Evolutionary conservation across 371 early-diverging fungal species (phyloP).

Genomic region (Coemansia sp.): DNA sequence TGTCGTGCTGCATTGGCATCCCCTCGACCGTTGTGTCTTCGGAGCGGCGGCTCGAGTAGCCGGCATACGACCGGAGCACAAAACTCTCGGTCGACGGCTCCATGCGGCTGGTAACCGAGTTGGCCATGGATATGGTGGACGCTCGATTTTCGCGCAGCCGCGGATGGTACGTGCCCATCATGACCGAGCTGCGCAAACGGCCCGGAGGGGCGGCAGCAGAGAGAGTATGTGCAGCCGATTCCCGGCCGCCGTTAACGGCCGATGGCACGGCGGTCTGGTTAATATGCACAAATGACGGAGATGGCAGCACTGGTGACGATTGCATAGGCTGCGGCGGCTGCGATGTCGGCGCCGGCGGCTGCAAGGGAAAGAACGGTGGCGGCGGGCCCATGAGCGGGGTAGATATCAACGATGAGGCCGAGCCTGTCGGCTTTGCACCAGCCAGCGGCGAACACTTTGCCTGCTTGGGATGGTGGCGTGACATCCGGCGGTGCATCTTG

Average conservation of each 20-base stretch:
- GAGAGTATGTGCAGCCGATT: background rate
- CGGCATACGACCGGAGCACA: constrained; percentile 13
- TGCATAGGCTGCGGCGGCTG: background rate
- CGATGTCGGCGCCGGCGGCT: too few species aligned
- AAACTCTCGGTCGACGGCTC: constrained; percentile 16
- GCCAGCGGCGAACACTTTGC: constrained; percentile 7
- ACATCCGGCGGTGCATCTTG: constrained; percentile 11
- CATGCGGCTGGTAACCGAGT: constrained; percentile 1
- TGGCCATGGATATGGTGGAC: background rate
- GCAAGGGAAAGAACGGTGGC: too few species aligned
- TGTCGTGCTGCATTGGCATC: constrained; percentile 5
- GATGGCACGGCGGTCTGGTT: constrained; percentile 10
- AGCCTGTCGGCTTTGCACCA: background rate
- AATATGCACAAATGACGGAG: constrained; percentile 41
- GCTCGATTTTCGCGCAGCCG: background rate
- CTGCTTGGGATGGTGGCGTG: constrained; percentile 4
- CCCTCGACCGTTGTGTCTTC: constrained; percentile 12
- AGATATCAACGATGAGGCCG: constrained; percentile 4
- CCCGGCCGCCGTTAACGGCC: constrained; percentile 22
- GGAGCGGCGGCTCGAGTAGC: constrained; percentile 29
- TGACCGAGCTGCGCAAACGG: constrained; percentile 8
- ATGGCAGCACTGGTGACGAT: constrained; percentile 6
- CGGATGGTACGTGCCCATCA: constrained; percentile 14
- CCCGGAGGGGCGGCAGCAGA: constrained; percentile 2
- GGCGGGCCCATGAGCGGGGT: constrained; percentile 13